phyloP scores from a whole-genome alignment of 768 basidiomycete species.

The Hypholoma sublateritium region DNA sequence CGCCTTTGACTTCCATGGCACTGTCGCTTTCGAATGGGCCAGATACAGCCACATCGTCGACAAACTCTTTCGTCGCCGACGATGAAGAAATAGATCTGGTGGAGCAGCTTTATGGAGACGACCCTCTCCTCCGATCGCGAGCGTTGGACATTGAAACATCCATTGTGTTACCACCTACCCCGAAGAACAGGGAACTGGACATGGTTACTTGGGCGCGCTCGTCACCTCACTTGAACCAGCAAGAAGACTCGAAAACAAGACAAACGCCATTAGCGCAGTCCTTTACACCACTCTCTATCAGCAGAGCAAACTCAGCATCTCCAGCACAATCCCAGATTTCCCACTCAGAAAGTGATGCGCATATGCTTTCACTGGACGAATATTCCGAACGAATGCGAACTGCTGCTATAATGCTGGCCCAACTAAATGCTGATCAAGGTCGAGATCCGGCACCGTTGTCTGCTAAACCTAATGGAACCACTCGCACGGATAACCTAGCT shows the following conservation, averaged over 20 bases:
- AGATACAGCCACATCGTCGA: constrained; percentile 21
- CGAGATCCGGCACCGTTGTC: constrained; percentile 40
- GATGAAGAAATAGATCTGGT: constrained; percentile 96
- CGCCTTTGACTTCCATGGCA: constrained; percentile 13
- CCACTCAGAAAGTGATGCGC: constrained; percentile 17
- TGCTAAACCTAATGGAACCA: constrained; percentile 18
- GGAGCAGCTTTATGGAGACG: constrained; percentile 89
- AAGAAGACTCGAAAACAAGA: constrained; percentile 15
- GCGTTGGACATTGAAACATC: constrained; percentile 82
- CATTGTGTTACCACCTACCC: constrained; percentile 76
- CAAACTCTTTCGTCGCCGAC: constrained; percentile 18
- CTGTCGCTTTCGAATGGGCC: constrained; percentile 15
- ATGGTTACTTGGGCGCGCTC: constrained; percentile 79
- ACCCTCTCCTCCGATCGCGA: constrained; percentile 67
- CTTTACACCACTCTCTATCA: constrained; percentile 14
- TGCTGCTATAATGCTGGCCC: constrained; percentile 97
- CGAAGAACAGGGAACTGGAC: constrained; percentile 89
- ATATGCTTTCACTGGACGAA: constrained; percentile 82
- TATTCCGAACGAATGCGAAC: constrained; percentile 99
- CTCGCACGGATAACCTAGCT: constrained; percentile 16
- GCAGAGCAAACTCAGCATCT: constrained; percentile 12
- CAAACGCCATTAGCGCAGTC: constrained; percentile 9
- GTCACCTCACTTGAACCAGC: constrained; percentile 43
- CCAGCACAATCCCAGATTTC: constrained; percentile 9
- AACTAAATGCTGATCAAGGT: constrained; percentile 81